Conservation (phyloP, 306 rosid genomes). For the Cyamopsis tetragonoloba region DNA sequence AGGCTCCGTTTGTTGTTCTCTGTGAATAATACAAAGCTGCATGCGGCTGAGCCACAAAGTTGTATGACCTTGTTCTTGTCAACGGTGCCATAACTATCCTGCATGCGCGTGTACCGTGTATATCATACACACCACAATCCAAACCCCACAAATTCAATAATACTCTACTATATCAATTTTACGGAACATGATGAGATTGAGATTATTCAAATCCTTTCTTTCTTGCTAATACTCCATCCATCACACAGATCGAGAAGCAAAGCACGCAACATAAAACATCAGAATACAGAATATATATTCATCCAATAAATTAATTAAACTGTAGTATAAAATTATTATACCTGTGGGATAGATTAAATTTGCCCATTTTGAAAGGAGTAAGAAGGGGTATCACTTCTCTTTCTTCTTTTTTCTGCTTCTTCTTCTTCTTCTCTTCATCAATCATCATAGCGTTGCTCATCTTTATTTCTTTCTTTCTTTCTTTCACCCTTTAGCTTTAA, state of each 20-base stretch:
- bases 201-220: no score
- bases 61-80: conserved; percentile 45
- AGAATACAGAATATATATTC: no score
- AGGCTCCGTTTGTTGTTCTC: conserved; percentile 42
- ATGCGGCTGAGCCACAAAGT: conserved; percentile 43
- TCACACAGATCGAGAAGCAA: neutral
- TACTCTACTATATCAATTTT: no score
- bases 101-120: no score
- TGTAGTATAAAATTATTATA: no score
- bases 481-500: neutral
- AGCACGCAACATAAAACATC: neutral
- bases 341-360: conserved; percentile 77
- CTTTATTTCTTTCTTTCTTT: no score
- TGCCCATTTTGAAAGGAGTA: conserved; percentile 65
- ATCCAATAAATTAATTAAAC: no score
- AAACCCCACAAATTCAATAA: no score
- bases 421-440: conserved; percentile 15
- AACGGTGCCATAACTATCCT: conserved; percentile 46
- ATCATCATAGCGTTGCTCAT: neutral
- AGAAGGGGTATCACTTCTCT: conserved; percentile 39
- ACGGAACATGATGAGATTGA: no score
- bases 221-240: neutral
- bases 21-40: conserved; percentile 49
- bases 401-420: neutral
- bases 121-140: no score